Evolutionary conservation across 2,329 filamentous ascomycete species (phyloP).

Genomic region (Aspergillus sp.): DNA sequence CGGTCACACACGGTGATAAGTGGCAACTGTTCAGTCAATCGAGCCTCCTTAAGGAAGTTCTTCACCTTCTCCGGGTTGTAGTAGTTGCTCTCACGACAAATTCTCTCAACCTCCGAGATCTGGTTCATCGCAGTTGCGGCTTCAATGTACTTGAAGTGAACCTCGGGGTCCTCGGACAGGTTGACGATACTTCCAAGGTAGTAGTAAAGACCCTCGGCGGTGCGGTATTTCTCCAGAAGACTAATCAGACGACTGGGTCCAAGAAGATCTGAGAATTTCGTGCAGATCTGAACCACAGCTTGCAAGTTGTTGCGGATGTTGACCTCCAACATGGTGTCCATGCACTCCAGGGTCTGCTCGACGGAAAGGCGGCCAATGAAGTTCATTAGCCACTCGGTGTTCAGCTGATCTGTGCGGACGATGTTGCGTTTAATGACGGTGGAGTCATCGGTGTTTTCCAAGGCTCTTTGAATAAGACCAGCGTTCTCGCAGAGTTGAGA

Average conservation of each 20-base stretch:
- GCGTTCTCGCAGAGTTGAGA: slow-evolving; percentile 91
- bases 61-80: slow-evolving; percentile 96
- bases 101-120: slow-evolving; percentile 92
- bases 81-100: slow-evolving; percentile 88
- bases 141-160: slow-evolving; percentile 99
- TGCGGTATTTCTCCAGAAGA: slow-evolving; percentile 96
- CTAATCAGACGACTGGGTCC: slow-evolving; percentile 86
- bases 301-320: slow-evolving; percentile 98
- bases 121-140: slow-evolving; percentile 92
- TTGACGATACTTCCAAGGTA: slow-evolving; percentile 98
- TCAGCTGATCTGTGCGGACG: slow-evolving; percentile 78
- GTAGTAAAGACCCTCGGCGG: slow-evolving; percentile 94
- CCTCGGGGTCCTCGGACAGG: slow-evolving; percentile 88
- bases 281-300: slow-evolving; percentile 90
- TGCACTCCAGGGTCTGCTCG: slow-evolving; percentile 88
- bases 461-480: slow-evolving; percentile 77
- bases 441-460: slow-evolving; percentile 94
- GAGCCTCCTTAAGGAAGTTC: slow-evolving; percentile 98
- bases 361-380: slow-evolving; percentile 96
- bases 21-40: slow-evolving; percentile 85
- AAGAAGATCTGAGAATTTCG: slow-evolving; percentile 95
- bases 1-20: slow-evolving; percentile 98
- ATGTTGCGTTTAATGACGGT: slow-evolving; percentile 88
- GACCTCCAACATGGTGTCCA: slow-evolving; percentile 92
- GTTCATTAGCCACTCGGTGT: slow-evolving; percentile 83